These are phyloP conservation scores for Sicyos edulis DNA, from an alignment of 306 rosid species.

Conservation along the genomic window DNA sequence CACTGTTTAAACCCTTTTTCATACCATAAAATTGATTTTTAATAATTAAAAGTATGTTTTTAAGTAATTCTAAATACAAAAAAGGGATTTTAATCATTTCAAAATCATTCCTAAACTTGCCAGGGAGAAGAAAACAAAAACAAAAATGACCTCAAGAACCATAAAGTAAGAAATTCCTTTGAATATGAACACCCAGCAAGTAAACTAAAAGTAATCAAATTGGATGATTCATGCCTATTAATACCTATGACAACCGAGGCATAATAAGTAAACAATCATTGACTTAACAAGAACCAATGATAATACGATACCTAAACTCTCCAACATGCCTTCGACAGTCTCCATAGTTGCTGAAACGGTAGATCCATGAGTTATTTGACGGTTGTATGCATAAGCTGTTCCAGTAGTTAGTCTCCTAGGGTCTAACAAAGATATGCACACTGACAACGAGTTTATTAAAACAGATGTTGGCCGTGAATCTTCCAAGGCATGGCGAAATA, in stretches of 20 bases:
- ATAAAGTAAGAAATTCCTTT: neutral
- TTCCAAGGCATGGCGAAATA: constrained; percentile 86
- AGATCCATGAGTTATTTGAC: constrained; percentile 59
- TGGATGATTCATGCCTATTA: constrained; percentile 1
- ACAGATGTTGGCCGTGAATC: constrained; percentile 89
- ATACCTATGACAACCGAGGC: neutral
- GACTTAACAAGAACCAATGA: constrained; percentile 5
- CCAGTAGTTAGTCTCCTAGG: constrained; percentile 73
- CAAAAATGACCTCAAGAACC: neutral
- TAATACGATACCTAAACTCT: constrained; percentile 58
- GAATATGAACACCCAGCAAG: neutral
- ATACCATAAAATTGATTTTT: too few relatives aligned
- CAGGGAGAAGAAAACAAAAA: neutral
- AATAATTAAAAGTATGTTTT: too few relatives aligned
- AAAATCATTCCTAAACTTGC: too few relatives aligned
- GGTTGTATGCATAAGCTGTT: constrained; percentile 57
- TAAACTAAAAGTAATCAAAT: neutral
- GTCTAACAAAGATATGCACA: constrained; percentile 94
- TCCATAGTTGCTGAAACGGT: constrained; percentile 68
- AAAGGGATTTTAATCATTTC: too few relatives aligned
- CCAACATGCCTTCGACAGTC: constrained; percentile 96
- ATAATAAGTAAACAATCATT: neutral
- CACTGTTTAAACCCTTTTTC: too few relatives aligned
- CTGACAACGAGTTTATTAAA: constrained; percentile 77
- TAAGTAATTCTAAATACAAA: too few relatives aligned